Conservation (phyloP, 2,329 filamentous ascomycete species). For the Pochonia chlamydosporia region DNA sequence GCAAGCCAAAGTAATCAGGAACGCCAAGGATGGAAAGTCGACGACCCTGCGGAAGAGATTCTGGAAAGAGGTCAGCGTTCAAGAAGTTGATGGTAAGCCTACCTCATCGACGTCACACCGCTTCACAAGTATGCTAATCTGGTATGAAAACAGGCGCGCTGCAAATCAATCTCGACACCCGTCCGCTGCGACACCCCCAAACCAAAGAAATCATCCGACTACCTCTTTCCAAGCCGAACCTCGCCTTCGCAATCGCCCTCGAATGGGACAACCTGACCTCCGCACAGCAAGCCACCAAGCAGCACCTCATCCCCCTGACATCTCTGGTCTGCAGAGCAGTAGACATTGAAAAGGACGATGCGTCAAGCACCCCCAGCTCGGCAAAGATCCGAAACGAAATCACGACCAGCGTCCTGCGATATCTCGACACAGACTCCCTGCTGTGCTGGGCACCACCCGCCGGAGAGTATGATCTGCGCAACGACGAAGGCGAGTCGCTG, state of each 20-base stretch:
- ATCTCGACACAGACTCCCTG: constrained; percentile 86
- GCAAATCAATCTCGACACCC: constrained; percentile 68
- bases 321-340: constrained; percentile 77
- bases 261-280: constrained; percentile 89
- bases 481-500: constrained; percentile 52
- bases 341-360: constrained; percentile 70
- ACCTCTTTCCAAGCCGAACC: constrained; percentile 68
- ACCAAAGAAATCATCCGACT: constrained; percentile 67
- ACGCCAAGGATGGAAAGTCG: constrained; percentile 26
- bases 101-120: too few species aligned
- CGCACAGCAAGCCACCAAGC: constrained; percentile 75
- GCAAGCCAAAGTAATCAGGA: constrained; percentile 43
- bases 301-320: constrained; percentile 86
- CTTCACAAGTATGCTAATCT: too few species aligned
- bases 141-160: constrained; percentile 35
- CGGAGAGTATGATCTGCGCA: constrained; percentile 39
- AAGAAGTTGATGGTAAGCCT: constrained; percentile 55
- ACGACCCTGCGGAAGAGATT: constrained; percentile 64
- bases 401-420: constrained; percentile 66
- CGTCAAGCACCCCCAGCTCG: constrained; percentile 15
- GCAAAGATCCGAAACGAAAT: constrained; percentile 59
- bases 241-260: constrained; percentile 78
- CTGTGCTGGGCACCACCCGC: constrained; percentile 75
- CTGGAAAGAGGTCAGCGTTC: constrained; percentile 78
- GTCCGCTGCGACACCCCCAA: constrained; percentile 71